Evolutionary conservation across 371 early-diverging fungal genomes (phyloP), one percentile per base, ranked within the genome.

Genomic region (Mortierella sp.): DNA sequence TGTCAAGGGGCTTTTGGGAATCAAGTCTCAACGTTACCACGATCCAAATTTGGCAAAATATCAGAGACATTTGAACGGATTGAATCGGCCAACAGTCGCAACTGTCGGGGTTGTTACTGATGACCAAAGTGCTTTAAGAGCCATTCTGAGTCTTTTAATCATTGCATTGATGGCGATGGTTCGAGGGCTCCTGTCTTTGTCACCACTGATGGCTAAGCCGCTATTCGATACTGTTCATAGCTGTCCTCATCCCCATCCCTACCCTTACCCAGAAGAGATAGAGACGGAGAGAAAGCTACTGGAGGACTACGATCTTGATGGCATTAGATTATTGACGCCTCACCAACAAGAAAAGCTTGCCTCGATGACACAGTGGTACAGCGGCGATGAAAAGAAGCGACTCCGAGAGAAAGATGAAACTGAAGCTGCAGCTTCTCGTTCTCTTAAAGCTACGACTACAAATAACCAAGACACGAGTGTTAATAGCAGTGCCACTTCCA

Each of bases 201-300:
- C 63, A 0, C 79, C 79, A 9, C 61, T 78, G 28, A 22, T 78
- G 54, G 19, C 60, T n/a, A 60, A 65, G 3, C 54, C 73, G 2
- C 42, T 78, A 49, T 78, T 78, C 47, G 79, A 78, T 47, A 78
- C 79, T 9, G 72, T 78, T 22, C 79, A 78, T 34, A 66, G 69
- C 34, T 78, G 79, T 62, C 79, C 79, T 6, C 73, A 78, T 28
- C 53, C 51, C 17, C 79, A 78, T 51, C 79, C 73, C 6, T 78
- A 78, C 40, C 79, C 79, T 2, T 78, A 66, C 13, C 79, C 79
- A 1, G 70, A 78, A 28, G 77, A 77, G 37, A 4, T 77, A 28
- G 77, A 77, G 53, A 49, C 37, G 45, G 77, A 77, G 17, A 43
- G 71, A 54, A 56, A 15, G 29, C 31, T 62, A 60, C 32, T 66